Percentiles rank a stretch among this genome's conserved stretches.
Conservation (phyloP, 345 rosid species). For the Rhodomyrtus tomentosa region DNA sequence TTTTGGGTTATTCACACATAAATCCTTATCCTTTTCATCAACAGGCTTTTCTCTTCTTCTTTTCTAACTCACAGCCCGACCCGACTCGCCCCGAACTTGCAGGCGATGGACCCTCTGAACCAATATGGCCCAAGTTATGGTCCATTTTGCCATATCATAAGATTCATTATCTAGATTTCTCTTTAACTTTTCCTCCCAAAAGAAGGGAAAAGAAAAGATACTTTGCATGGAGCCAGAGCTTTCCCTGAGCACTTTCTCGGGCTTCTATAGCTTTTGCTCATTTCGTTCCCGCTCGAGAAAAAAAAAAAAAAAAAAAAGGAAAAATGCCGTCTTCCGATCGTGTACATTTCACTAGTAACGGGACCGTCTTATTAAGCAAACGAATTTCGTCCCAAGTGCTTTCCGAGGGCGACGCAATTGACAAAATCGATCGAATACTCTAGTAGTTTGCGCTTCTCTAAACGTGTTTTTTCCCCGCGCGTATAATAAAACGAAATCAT, state of each 20-base stretch:
- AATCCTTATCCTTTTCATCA: not conserved
- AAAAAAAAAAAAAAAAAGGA: no score
- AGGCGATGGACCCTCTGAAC: not conserved
- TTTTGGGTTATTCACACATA: not conserved
- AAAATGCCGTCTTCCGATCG: not conserved
- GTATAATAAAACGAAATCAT: not conserved
- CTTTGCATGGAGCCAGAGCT: not conserved
- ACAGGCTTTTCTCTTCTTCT: not conserved
- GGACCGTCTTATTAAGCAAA: not conserved
- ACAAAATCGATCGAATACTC: not conserved
- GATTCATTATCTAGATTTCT: not conserved
- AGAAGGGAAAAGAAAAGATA: not conserved
- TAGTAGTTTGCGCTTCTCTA: not conserved
- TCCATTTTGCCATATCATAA: not conserved
- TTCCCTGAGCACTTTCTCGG: not conserved
- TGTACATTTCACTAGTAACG: not conserved
- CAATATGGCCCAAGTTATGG: not conserved
- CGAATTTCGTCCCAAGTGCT: not conserved
- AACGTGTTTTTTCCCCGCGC: not conserved
- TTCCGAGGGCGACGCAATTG: not conserved
- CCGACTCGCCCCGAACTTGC: not conserved
- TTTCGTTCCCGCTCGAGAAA: not conserved
- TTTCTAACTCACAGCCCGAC: not conserved
- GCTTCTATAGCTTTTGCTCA: not conserved
- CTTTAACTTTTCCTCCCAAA: not conserved